phyloP scores from a whole-genome alignment of 352 stramenopile species.

The Elongisporangium anandrum region DNA sequence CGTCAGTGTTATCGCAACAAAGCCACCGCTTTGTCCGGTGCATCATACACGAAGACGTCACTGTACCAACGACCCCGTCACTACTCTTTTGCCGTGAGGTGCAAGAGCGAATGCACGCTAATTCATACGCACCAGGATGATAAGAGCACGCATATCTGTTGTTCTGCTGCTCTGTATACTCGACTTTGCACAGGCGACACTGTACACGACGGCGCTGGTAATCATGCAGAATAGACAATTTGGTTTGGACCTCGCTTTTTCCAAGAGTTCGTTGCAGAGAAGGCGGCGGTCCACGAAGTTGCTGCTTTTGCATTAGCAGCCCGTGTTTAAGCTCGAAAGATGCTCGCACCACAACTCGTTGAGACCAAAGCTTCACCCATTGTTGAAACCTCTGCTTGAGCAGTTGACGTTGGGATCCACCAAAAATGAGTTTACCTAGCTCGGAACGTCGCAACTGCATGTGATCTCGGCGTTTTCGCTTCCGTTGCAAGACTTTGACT shows the following conservation, averaged over 20 bases:
- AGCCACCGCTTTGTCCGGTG: slow-evolving; percentile 68
- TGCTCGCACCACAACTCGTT: slow-evolving; percentile 43
- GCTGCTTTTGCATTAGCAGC: slow-evolving; percentile 48
- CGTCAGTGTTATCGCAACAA: slow-evolving; percentile 69
- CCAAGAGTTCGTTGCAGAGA: background rate
- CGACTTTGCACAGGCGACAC: slow-evolving; percentile 54
- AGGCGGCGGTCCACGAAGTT: slow-evolving; percentile 16
- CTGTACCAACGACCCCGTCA: background rate
- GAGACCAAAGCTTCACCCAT: slow-evolving; percentile 57
- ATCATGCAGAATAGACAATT: slow-evolving; percentile 49
- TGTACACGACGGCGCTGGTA: slow-evolving; percentile 48
- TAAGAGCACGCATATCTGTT: slow-evolving; percentile 58
- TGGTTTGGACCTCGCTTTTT: slow-evolving; percentile 12
- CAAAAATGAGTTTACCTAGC: slow-evolving; percentile 54
- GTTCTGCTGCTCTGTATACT: slow-evolving; percentile 77
- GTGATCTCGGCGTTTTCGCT: slow-evolving; percentile 32
- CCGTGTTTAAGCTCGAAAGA: slow-evolving; percentile 70
- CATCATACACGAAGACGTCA: slow-evolving; percentile 53
- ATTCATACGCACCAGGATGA: slow-evolving; percentile 55
- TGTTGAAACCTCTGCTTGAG: slow-evolving; percentile 50
- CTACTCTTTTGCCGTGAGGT: slow-evolving; percentile 22
- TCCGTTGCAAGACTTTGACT: slow-evolving; percentile 41
- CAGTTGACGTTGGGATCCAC: slow-evolving; percentile 19
- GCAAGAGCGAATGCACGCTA: slow-evolving; percentile 59
- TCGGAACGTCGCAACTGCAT: slow-evolving; percentile 44